Evolutionary conservation across 2,329 filamentous ascomycete genomes (phyloP).

Genomic region (Zopfia rhizophila): DNA sequence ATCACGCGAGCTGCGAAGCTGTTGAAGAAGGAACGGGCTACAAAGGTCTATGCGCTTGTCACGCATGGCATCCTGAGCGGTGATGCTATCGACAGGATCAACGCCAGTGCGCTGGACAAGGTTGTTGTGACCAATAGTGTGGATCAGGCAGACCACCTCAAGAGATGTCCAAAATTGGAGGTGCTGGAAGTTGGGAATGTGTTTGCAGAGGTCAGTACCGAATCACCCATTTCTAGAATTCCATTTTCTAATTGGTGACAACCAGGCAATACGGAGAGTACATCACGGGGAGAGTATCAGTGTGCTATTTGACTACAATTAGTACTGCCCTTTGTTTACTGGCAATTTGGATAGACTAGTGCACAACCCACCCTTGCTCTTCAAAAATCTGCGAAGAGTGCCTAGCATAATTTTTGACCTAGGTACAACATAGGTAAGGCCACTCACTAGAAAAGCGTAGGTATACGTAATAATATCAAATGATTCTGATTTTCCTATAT

Average conservation of each 20-base stretch:
- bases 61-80: conserved; percentile 96
- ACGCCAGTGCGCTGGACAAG: conserved; percentile 91
- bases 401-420: too few species aligned
- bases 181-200: conserved; percentile 88
- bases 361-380: too few species aligned
- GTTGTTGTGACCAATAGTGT: conserved; percentile 96
- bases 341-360: conserved; percentile 1
- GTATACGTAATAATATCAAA: too few species aligned
- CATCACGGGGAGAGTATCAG: conserved; percentile 99
- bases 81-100: conserved; percentile 93
- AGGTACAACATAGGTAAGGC: too few species aligned
- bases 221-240: neutral
- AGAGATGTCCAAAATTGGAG: conserved; percentile 85
- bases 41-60: conserved; percentile 87
- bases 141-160: conserved; percentile 83
- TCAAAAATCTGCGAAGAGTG: too few species aligned
- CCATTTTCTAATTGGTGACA: neutral
- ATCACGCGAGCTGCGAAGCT: conserved; percentile 96
- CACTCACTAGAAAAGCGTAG: too few species aligned
- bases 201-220: conserved; percentile 78
- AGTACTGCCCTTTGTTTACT: conserved; percentile 12
- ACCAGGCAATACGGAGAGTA: conserved; percentile 84
- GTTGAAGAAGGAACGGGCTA: conserved; percentile 93
- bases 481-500: too few species aligned
- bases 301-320: conserved; percentile 89